Evolutionary conservation across 2,329 filamentous ascomycete genomes (phyloP).

Genomic region (Hyphodiscus sp.): DNA sequence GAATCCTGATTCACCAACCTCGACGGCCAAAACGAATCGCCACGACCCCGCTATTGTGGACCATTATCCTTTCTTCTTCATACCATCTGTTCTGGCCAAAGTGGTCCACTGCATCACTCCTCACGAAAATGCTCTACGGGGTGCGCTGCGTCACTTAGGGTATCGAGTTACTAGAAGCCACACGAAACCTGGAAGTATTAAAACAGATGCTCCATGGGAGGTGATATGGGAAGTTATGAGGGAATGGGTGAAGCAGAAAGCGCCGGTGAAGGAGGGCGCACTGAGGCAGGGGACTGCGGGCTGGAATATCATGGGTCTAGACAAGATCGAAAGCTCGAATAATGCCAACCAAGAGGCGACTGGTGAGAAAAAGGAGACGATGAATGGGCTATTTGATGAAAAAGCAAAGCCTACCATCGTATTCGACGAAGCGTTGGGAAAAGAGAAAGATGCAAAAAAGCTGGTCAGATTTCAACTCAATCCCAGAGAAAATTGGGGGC

Average conservation of each 20-base stretch:
- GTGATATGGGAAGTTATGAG: constrained; percentile 90
- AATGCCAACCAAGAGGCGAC: constrained; percentile 25
- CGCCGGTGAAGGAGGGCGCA: constrained; percentile 66
- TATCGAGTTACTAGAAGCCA: constrained; percentile 83
- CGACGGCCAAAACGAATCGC: constrained; percentile 36
- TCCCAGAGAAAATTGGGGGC: constrained; percentile 89
- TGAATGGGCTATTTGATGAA: constrained; percentile 16
- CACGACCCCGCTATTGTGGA: constrained; percentile 61
- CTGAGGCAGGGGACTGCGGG: constrained; percentile 66
- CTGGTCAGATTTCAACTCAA: constrained; percentile 86
- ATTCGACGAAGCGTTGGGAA: constrained; percentile 77
- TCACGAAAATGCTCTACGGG: constrained; percentile 70
- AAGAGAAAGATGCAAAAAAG: constrained; percentile 58
- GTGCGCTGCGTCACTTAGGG: constrained; percentile 73
- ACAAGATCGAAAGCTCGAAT: constrained; percentile 3
- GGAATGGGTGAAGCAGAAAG: constrained; percentile 80
- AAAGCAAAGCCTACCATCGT: constrained; percentile 42
- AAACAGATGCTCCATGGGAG: constrained; percentile 87
- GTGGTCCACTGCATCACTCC: constrained; percentile 75
- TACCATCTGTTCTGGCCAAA: constrained; percentile 66
- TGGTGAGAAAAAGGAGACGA: constrained; percentile 28
- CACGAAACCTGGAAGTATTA: constrained; percentile 81
- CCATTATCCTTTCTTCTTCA: constrained; percentile 79
- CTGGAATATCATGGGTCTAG: constrained; percentile 55
- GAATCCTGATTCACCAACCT: constrained; percentile 20